Conservation (phyloP, 2,329 filamentous ascomycete species). For the Tolypocladium tundrense region DNA sequence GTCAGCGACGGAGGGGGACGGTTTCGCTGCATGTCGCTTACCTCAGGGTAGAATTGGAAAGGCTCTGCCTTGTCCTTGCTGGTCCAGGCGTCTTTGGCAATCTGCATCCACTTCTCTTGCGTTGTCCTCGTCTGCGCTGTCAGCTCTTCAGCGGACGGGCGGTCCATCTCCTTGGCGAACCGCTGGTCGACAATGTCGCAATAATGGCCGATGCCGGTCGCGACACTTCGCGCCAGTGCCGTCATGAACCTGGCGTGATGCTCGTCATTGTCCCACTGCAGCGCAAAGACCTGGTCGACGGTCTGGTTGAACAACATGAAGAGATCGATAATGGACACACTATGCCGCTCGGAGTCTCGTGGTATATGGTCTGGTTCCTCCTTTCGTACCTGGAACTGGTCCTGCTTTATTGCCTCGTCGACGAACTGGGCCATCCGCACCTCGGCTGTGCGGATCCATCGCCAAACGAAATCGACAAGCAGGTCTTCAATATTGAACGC, state of each 20-base stretch:
- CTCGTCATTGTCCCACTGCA: constrained; percentile 88
- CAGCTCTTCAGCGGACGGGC: constrained; percentile 78
- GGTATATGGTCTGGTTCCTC: constrained; percentile 52
- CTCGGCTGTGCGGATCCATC: constrained; percentile 81
- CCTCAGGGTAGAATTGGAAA: constrained; percentile 92
- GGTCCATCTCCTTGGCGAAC: constrained; percentile 88
- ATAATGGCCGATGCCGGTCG: constrained; percentile 73
- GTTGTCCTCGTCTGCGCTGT: constrained; percentile 66
- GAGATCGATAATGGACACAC: constrained; percentile 84
- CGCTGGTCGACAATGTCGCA: constrained; percentile 82
- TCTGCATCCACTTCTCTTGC: constrained; percentile 86
- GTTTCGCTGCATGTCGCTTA: constrained; percentile 29
- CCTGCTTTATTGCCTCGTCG: constrained; percentile 82
- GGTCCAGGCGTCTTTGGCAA: constrained; percentile 87
- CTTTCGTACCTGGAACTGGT: constrained; percentile 68
- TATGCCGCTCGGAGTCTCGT: constrained; percentile 77
- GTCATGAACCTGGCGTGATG: constrained; percentile 98
- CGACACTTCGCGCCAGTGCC: constrained; percentile 73
- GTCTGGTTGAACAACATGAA: constrained; percentile 92
- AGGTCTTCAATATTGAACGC: constrained; percentile 80
- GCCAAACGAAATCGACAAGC: constrained; percentile 88
- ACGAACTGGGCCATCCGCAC: constrained; percentile 72
- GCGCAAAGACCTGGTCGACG: constrained; percentile 72
- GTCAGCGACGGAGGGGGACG: constrained; percentile 1
- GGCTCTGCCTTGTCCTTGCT: constrained; percentile 89